phyloP scores from a whole-genome alignment of 2,329 filamentous ascomycete genomes.

The Ophiostoma angusticollis region DNA sequence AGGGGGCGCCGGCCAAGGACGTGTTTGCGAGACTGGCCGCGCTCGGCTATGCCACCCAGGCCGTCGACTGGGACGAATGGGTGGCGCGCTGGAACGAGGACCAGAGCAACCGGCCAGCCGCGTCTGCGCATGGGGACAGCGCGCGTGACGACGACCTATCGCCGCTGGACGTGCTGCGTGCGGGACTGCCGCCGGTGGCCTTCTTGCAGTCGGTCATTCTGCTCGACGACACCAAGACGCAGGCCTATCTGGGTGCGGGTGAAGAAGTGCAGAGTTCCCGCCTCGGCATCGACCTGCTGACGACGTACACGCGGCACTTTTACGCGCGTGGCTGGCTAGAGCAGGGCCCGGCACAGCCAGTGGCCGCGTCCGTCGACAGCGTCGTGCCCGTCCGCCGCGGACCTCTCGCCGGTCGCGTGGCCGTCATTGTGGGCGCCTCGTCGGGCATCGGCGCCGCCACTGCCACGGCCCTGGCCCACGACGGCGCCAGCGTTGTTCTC shows the following conservation, averaged over 20 bases:
- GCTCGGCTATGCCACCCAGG: conserved; percentile 58
- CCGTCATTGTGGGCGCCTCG: conserved; percentile 66
- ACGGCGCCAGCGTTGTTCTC: conserved; percentile 60
- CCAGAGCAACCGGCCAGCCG: conserved; percentile 28
- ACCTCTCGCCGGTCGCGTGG: conserved; percentile 55
- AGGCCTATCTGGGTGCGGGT: conserved; percentile 42
- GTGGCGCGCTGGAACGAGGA: conserved; percentile 60
- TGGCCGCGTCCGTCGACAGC: neutral
- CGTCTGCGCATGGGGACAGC: neutral
- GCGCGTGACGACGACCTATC: conserved; percentile 53
- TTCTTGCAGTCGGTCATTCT: conserved; percentile 60
- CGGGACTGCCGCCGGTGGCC: conserved; percentile 66
- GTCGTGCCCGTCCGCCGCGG: conserved; percentile 29
- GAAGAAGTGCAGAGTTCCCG: conserved; percentile 36
- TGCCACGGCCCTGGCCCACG: conserved; percentile 51
- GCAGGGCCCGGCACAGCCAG: conserved; percentile 4
- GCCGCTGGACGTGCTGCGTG: conserved; percentile 65
- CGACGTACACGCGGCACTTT: conserved; percentile 70
- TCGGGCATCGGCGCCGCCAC: conserved; percentile 70
- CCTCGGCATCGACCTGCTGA: conserved; percentile 56
- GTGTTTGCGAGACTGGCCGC: conserved; percentile 52
- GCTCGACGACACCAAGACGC: conserved; percentile 57
- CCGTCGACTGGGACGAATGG: conserved; percentile 60
- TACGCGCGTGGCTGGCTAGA: conserved; percentile 68
- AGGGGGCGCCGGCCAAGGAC: conserved; percentile 50